Base-by-base conservation (phyloP, 2,329 filamentous ascomycete genomes). In the Pseudopyrenochaeta lycopersici region DNA sequence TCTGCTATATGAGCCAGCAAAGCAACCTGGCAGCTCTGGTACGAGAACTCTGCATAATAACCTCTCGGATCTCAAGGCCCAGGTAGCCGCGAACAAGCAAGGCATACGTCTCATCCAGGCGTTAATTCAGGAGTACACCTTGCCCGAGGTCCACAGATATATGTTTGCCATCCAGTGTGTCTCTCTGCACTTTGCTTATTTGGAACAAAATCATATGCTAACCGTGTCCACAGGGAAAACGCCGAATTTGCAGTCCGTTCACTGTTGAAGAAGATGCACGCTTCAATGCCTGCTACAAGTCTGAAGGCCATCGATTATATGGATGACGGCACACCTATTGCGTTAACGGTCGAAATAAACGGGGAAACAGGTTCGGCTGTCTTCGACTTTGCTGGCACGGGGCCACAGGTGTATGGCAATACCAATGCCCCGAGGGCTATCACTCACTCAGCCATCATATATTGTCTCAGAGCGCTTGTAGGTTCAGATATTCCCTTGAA, bases 371-470 rank as follows among this genome's bases (percentile, higher is more conserved):
- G 76, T 1, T 58, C 58, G 15, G 72, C 73, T 1, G 49, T 54
- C 2, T 79, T 79, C 53, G 76, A 80, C 52, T 80, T 79, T 58
- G 73, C 73, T 0, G 77, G 77, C 20, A 79, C 77, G 2, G 72
- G 71, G 2, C 54, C 57, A 21, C 73, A 78, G 50, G 65, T 63
- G 1, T 75, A 67, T 43, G 64, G 66, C 49, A 71, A 68, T 50
- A 63, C 66, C 48, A 80, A 80, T 52, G 74, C 76, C 1, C 77
- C 77, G 1, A 60, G 64, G 18, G 71, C 74, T 6, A 76, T 79
- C 50, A 67, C 69, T 7, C 70, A 75, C 46, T 76, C 70, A 1
- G 74, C 66, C 4, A 64, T 52, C 27, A 41, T 69, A 11, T 71
- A 75, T 44, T 49, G 46, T 11, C 61, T 75, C 1, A 66, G 72